Conservation (phyloP, 2,329 filamentous ascomycete species). For the Bipolaris bicolor region DNA sequence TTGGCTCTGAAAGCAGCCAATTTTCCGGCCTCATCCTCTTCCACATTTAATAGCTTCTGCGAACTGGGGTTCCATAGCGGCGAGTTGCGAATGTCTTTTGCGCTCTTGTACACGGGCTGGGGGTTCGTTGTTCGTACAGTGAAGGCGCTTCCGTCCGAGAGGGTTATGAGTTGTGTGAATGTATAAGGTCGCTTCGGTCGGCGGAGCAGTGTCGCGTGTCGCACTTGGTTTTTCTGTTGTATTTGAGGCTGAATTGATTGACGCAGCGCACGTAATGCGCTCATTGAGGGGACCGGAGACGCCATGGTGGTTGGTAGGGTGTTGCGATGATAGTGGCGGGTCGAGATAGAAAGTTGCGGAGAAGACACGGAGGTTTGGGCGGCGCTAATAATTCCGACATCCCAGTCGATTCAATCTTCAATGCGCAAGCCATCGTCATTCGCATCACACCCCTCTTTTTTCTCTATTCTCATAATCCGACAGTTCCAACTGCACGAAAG, state of each 20-base stretch:
- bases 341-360: constrained; percentile 31
- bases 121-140: constrained; percentile 80
- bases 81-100: constrained; percentile 89
- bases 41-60: constrained; percentile 81
- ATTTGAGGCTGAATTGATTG: constrained; percentile 30
- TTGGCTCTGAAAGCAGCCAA: constrained; percentile 83
- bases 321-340: constrained; percentile 11
- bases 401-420: constrained; percentile 1
- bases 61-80: constrained; percentile 88
- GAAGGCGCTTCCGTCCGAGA: constrained; percentile 88
- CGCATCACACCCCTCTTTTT: constrained; percentile 3
- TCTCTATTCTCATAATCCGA: not conserved
- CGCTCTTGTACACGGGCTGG: constrained; percentile 63
- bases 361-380: constrained; percentile 25
- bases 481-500: not conserved
- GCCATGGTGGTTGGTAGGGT: constrained; percentile 32
- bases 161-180: constrained; percentile 94
- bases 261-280: constrained; percentile 42
- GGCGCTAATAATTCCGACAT: constrained; percentile 24
- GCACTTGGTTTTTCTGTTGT: constrained; percentile 60
- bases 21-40: constrained; percentile 92
- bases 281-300: constrained; percentile 39
- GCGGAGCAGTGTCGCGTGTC: constrained; percentile 82
- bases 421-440: constrained; percentile 11
- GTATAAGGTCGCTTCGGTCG: constrained; percentile 93